Base-by-base conservation (phyloP, 2,329 filamentous ascomycete species). In the Bipolaris gigantea region DNA sequence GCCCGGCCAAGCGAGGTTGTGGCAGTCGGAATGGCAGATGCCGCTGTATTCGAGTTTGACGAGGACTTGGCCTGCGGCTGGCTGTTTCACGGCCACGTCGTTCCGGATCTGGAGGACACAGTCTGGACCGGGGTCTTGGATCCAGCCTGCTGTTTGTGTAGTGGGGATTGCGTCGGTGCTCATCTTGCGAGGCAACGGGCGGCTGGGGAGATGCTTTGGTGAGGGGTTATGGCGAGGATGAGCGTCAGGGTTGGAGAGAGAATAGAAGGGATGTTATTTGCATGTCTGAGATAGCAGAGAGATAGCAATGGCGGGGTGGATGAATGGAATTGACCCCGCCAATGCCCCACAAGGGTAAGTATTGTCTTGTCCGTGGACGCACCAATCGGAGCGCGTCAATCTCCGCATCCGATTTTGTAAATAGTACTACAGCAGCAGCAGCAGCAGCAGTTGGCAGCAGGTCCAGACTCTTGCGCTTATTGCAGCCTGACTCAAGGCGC, bases 11-110 rank as follows among this genome's bases (percentile, higher is more conserved):
- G 72, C 71, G 5, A 80, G 73, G 55, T 77, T 79, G 53, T 75
- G 75, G 50, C 78, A 74, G 63, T 80, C 78, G 1, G 77, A 79
- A 64, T 80, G 77, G 47, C 78, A 80, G 21, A 80, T 75, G 0
- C 78, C 78, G 0, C 76, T 79, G 60, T 67, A 79, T 56, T 80
- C 77, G 9, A 80, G 66, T 53, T 80, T 79, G 35, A 80, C 70
- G 13, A 80, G 71, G n/a, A 80, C 54, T 50, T 80, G 76, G 4
- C 75, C 72, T 1, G 72, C 56, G 4, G 60, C 60, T 0, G 77
- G 77, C 5, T 60, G 58, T 16, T 78, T 73, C 2, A 80, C 68
- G 2, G 71, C 64, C 5, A 73, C 63, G 27, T 69, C 72, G 21
- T 70, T 53, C 27, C 72, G 64, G 53, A 76, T 70, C n/a, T 68